Evolutionary conservation across 1,284 basidiomycete genomes (phyloP).

Genomic region (Melampsora larici-populina): DNA sequence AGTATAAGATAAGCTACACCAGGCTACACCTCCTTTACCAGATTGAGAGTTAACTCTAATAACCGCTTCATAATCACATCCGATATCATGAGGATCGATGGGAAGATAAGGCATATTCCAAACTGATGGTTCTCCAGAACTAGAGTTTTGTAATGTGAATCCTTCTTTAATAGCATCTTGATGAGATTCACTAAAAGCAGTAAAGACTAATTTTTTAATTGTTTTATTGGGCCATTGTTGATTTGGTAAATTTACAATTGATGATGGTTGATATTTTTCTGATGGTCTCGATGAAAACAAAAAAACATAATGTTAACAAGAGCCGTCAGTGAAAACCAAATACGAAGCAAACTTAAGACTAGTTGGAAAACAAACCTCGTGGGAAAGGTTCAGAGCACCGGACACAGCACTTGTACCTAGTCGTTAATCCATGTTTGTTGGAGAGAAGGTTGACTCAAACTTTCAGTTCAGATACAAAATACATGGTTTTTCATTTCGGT

Average conservation of each 20-base stretch:
- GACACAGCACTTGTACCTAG: too few species aligned
- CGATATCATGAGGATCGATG: constrained; percentile 92
- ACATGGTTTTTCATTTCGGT: too few species aligned
- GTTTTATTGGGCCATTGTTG: constrained; percentile 91
- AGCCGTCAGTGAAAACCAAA: too few species aligned
- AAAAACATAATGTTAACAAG: too few species aligned
- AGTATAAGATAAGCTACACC: constrained; percentile 95
- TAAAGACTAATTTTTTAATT: constrained; percentile 83
- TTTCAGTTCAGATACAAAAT: too few species aligned
- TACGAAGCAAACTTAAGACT: too few species aligned
- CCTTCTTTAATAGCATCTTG: constrained; percentile 99
- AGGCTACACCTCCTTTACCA: constrained; percentile 79
- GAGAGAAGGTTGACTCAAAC: too few species aligned
- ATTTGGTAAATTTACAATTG: constrained; percentile 65
- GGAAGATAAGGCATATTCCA: constrained; percentile 98
- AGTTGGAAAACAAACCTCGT: too few species aligned
- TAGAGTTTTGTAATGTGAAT: constrained; percentile 73
- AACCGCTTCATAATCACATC: constrained; percentile 94
- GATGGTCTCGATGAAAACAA: too few species aligned
- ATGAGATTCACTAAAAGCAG: constrained; percentile 97
- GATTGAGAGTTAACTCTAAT: constrained; percentile 92
- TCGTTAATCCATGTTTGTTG: too few species aligned
- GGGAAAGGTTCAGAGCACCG: too few species aligned
- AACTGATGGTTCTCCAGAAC: constrained; percentile 44
- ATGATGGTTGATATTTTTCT: constrained; percentile 52